Percentiles rank a stretch among this genome's conserved stretches.
These are phyloP conservation scores for Perilla frutescens DNA, from an alignment of 257 asterid genomes.

Conservation along the genomic window DNA sequence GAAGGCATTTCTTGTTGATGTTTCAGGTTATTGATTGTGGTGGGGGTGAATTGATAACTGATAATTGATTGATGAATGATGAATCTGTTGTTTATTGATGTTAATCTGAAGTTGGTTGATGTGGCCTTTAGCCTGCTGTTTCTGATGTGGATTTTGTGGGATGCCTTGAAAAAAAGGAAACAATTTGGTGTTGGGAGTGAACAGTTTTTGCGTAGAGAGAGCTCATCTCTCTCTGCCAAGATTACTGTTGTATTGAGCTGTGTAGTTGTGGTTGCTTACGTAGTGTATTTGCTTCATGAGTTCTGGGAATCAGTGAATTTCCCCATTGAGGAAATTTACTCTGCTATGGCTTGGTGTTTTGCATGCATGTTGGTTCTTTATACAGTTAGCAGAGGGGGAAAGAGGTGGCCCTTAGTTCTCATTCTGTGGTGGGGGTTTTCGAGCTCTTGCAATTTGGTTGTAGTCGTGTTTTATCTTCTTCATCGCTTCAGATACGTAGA, in stretches of 20 bases:
- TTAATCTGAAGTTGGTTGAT: conserved; percentile 48
- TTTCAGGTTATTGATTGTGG: conserved; percentile 29
- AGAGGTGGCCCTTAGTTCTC: conserved; percentile 71
- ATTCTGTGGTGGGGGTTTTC: conserved; percentile 74
- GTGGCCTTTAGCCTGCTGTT: conserved; percentile 57
- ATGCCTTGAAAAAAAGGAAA: conserved; percentile 41
- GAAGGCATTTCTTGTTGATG: conserved; percentile 14
- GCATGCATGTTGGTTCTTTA: conserved; percentile 51
- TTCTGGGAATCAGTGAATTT: conserved; percentile 37
- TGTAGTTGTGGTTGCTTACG: conserved; percentile 43
- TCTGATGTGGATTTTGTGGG: conserved; percentile 53
- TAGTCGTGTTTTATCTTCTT: conserved; percentile 41
- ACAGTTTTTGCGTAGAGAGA: conserved; percentile 26
- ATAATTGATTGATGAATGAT: conserved; percentile 2
- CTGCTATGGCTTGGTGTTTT: conserved; percentile 59
- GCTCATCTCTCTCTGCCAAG: conserved; percentile 41
- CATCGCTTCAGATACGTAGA: conserved; percentile 28
- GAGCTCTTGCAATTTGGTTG: conserved; percentile 38
- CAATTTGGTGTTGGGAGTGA: conserved; percentile 19
- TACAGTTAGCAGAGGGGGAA: conserved; percentile 36
- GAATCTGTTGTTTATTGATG: conserved; percentile 43
- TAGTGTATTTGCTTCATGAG: conserved; percentile 52
- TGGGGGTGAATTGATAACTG: neutral
- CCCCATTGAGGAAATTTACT: conserved; percentile 35
- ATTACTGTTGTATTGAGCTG: conserved; percentile 52